These are phyloP conservation scores for Closterium sp. DNA, from an alignment of 139 green algal species.

Conservation along the genomic window DNA sequence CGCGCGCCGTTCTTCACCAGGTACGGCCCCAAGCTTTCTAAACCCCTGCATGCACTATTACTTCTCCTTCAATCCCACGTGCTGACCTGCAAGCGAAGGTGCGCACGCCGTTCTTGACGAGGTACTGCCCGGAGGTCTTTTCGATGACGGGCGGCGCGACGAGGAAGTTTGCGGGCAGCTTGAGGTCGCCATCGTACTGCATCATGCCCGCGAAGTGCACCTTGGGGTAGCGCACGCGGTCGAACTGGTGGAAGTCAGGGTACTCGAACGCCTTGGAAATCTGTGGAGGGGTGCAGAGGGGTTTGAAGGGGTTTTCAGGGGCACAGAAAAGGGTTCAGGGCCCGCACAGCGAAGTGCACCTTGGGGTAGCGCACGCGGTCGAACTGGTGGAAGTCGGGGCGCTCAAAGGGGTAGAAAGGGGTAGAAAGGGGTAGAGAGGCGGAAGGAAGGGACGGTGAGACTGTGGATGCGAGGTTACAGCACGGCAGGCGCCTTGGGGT, in stretches of 20 bases:
- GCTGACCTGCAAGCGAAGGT: slow-evolving; percentile 83
- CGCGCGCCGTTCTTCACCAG: slow-evolving; percentile 77
- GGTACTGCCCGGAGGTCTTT: slow-evolving; percentile 71
- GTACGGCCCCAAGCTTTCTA: too few relatives aligned
- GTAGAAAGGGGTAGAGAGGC: neutral
- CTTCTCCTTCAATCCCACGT: too few relatives aligned
- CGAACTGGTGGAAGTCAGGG: slow-evolving; percentile 74
- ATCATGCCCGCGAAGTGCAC: slow-evolving; percentile 88
- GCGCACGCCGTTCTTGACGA: slow-evolving; percentile 77
- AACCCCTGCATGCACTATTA: too few relatives aligned
- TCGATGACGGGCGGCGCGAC: slow-evolving; percentile 85
- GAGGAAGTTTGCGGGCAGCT: slow-evolving; percentile 87
- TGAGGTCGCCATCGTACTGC: slow-evolving; percentile 97
- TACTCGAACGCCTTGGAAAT: slow-evolving; percentile 92
- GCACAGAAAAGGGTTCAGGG: too few relatives aligned
- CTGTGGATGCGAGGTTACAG: slow-evolving; percentile 50
- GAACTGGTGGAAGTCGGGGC: slow-evolving; percentile 76
- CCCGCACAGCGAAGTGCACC: neutral
- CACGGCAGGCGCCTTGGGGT: slow-evolving; percentile 58
- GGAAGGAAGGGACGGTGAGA: neutral
- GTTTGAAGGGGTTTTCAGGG: neutral
- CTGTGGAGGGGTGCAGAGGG: neutral
- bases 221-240: slow-evolving; percentile 75
- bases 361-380: slow-evolving; percentile 74
- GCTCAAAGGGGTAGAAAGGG: slow-evolving; percentile 70